phyloP scores from a whole-genome alignment of 1,139 yeast genomes.

The Scheffersomyces cryptocercus region DNA sequence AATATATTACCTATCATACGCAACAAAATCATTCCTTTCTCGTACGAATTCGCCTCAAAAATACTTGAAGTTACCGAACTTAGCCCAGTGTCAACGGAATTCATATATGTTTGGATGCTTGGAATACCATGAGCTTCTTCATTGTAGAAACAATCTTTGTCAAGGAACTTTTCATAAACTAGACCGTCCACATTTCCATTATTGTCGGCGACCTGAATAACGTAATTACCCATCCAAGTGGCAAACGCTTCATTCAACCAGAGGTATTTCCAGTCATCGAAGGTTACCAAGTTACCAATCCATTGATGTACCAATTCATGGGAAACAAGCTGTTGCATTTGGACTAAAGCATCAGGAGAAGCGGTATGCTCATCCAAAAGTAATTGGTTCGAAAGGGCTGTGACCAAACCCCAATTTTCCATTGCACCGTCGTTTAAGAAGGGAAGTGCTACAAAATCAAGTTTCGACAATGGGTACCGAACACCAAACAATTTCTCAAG shows the following conservation, averaged over 20 bases:
- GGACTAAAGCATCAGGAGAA: slow-evolving; percentile 19
- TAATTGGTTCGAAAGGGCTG: slow-evolving; percentile 55
- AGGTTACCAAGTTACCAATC: slow-evolving; percentile 68
- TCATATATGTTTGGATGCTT: slow-evolving; percentile 28
- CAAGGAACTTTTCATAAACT: slow-evolving; percentile 42
- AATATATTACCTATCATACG: slow-evolving; percentile 55
- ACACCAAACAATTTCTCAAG: slow-evolving; percentile 40
- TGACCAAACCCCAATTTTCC: slow-evolving; percentile 75
- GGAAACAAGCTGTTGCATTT: slow-evolving; percentile 55
- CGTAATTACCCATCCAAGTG: slow-evolving; percentile 59
- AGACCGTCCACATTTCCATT: slow-evolving; percentile 32
- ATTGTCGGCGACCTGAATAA: slow-evolving; percentile 27
- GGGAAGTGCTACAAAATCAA: slow-evolving; percentile 68
- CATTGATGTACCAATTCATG: slow-evolving; percentile 80
- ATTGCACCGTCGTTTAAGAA: slow-evolving; percentile 74
- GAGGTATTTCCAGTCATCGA: slow-evolving; percentile 64
- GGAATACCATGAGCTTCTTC: slow-evolving; percentile 23
- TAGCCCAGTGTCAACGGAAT: slow-evolving; percentile 33
- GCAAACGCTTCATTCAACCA: slow-evolving; percentile 82
- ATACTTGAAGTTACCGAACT: slow-evolving; percentile 40
- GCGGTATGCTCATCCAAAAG: slow-evolving; percentile 33
- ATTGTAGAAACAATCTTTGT: slow-evolving; percentile 36
- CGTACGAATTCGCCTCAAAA: slow-evolving; percentile 58
- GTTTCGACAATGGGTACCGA: slow-evolving; percentile 57
- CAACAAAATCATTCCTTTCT: slow-evolving; percentile 62